phyloP scores from a whole-genome alignment of 768 basidiomycete species.

The Obba rivulosa region DNA sequence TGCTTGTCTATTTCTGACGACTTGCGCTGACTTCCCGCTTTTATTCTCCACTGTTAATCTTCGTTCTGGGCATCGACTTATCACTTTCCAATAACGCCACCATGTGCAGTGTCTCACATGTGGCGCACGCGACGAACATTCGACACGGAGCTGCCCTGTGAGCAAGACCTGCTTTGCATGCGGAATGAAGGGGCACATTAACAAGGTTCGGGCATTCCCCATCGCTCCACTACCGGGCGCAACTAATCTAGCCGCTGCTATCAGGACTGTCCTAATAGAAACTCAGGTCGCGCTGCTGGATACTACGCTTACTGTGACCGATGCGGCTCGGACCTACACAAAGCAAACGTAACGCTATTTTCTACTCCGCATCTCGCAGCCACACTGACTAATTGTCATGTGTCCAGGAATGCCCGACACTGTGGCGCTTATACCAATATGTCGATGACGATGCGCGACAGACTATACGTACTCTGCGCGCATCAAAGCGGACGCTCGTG shows the following conservation, averaged over 20 bases:
- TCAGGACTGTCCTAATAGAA: conserved; percentile 71
- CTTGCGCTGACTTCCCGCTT: conserved; percentile 4
- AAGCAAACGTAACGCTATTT: conserved; percentile 45
- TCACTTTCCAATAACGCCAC: too few species aligned
- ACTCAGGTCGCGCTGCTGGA: conserved; percentile 24
- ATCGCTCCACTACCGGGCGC: too few species aligned
- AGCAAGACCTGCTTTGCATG: conserved; percentile 77
- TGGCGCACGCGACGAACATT: conserved; percentile 75
- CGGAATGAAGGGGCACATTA: conserved; percentile 82
- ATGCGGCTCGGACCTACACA: conserved; percentile 62
- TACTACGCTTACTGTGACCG: conserved; percentile 54
- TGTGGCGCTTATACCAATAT: conserved; percentile 80
- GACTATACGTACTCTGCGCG: conserved; percentile 39
- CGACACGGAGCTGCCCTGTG: conserved; percentile 72
- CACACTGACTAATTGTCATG: not conserved
- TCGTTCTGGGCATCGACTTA: too few species aligned
- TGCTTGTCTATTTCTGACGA: not conserved
- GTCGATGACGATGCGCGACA: conserved; percentile 48
- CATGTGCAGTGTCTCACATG: conserved; percentile 69
- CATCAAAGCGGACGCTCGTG: conserved; percentile 40
- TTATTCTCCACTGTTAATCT: not conserved
- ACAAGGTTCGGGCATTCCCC: conserved; percentile 53
- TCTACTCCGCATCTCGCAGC: conserved; percentile 15
- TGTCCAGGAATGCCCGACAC: conserved; percentile 71
- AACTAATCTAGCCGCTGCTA: too few species aligned